These are phyloP conservation scores for Eimeria brunetti DNA, from an alignment of 169 alveolate genomes.

Conservation along the genomic window DNA sequence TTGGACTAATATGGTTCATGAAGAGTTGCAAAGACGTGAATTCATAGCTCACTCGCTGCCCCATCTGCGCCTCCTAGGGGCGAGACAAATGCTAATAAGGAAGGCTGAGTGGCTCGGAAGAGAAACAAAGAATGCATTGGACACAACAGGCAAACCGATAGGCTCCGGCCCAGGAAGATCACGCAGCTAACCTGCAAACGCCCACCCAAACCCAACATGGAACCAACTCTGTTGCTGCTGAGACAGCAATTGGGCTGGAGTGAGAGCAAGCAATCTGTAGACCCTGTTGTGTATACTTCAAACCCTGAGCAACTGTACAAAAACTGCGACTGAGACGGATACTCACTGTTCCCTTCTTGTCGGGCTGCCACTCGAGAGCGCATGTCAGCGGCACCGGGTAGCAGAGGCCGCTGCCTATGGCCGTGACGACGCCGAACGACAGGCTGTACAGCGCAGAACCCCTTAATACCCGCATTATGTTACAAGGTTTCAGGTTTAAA, in stretches of 20 bases:
- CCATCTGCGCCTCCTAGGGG: slow-evolving; percentile 30
- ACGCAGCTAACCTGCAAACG: slow-evolving; percentile 74
- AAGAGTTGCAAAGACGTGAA: not conserved
- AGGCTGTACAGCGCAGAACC: slow-evolving; percentile 10
- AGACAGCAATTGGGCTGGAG: not conserved
- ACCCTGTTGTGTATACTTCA: not conserved
- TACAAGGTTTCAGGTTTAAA: not conserved
- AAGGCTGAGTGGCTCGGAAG: slow-evolving; percentile 52
- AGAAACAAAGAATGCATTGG: slow-evolving; percentile 77
- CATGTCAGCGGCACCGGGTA: slow-evolving; percentile 78
- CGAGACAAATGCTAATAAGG: slow-evolving; percentile 28
- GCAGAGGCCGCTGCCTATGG: slow-evolving; percentile 79
- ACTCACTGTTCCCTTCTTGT: slow-evolving; percentile 54
- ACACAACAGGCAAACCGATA: slow-evolving; percentile 73
- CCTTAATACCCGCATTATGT: not conserved
- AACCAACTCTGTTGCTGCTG: not conserved
- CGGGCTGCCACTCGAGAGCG: slow-evolving; percentile 76
- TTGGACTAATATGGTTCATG: not conserved
- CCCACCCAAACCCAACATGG: not conserved
- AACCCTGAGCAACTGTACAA: not conserved
- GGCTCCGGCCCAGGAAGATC: slow-evolving; percentile 77
- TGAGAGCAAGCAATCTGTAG: not conserved
- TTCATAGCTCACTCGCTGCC: slow-evolving; percentile 11
- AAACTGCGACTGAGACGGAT: not conserved
- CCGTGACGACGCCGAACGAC: slow-evolving; percentile 77